Percentiles rank a stretch among this genome's conserved stretches.
Conservation (phyloP, 129 eudicot genomes). For the Helichrysum umbraculigerum region DNA sequence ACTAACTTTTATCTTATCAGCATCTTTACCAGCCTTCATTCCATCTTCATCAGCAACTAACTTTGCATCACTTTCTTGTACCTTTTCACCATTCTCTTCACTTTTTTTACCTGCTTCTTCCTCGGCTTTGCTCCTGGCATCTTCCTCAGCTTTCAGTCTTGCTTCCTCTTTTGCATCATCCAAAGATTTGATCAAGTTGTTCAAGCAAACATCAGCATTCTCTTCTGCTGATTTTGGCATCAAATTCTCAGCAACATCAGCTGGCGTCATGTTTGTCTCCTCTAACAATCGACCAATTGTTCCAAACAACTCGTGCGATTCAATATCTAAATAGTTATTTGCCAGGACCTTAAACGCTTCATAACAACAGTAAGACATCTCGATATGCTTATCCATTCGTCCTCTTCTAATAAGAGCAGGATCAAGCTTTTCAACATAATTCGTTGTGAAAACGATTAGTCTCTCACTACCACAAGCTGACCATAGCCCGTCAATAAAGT, state of each 20-base stretch:
- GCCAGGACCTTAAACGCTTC: constrained; percentile 42
- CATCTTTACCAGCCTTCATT: neutral
- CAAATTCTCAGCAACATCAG: constrained; percentile 66
- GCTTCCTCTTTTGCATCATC: constrained; percentile 51
- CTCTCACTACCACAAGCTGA: constrained; percentile 67
- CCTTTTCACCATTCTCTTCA: constrained; percentile 16
- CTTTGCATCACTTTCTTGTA: constrained; percentile 10
- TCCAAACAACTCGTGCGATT: constrained; percentile 31
- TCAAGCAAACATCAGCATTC: constrained; percentile 42
- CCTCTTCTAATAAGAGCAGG: constrained; percentile 42
- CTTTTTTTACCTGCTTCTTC: constrained; percentile 1
- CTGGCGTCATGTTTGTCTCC: constrained; percentile 51
- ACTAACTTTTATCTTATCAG: constrained; percentile 2
- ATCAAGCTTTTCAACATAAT: constrained; percentile 46
- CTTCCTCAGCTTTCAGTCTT: constrained; percentile 43
- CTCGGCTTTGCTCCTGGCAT: constrained; percentile 36
- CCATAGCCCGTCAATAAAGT: constrained; percentile 68
- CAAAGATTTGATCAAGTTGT: constrained; percentile 43
- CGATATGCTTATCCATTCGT: constrained; percentile 46
- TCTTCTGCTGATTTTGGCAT: constrained; percentile 55
- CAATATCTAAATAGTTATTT: constrained; percentile 38
- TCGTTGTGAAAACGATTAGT: constrained; percentile 59
- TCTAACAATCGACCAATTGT: constrained; percentile 22
- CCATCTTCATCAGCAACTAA: neutral
- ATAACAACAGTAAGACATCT: constrained; percentile 35